A percentile compares a stretch with the other conserved stretches of the same genome.
These are phyloP conservation scores for Starmerella sirachaensis DNA, from an alignment of 805 yeast genomes.

Conservation along the genomic window DNA sequence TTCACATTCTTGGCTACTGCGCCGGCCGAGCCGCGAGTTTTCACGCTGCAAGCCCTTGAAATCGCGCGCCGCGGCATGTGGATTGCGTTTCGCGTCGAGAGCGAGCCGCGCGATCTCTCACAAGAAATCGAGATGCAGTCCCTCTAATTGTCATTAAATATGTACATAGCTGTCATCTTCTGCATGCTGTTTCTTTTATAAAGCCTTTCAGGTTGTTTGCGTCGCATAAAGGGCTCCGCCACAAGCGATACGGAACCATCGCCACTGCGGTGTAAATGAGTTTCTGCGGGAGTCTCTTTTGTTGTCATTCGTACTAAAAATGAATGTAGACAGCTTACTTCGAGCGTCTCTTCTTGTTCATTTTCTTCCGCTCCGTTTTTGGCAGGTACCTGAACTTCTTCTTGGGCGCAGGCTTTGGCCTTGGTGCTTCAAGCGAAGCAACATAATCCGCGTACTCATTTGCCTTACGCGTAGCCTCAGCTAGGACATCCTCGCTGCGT, in stretches of 20 bases:
- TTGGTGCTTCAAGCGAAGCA: constrained; percentile 36
- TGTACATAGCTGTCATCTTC: too few relatives aligned
- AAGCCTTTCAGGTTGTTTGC: too few relatives aligned
- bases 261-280: too few relatives aligned
- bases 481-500: constrained; percentile 55
- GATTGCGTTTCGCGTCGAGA: constrained; percentile 75
- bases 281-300: too few relatives aligned
- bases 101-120: constrained; percentile 40
- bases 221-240: neutral
- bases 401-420: constrained; percentile 20
- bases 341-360: constrained; percentile 34
- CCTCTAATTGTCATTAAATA: too few relatives aligned
- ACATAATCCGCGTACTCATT: constrained; percentile 63
- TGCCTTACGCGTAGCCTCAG: constrained; percentile 66
- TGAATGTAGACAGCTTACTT: constrained; percentile 18
- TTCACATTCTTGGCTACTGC: constrained; percentile 64
- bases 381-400: constrained; percentile 83
- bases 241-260: constrained; percentile 17
- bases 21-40: constrained; percentile 46
- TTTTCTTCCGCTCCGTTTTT: constrained; percentile 58
- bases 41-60: constrained; percentile 60
- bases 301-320: neutral
- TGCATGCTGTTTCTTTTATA: too few relatives aligned
- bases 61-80: constrained; percentile 77
- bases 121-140: constrained; percentile 16